Percentiles rank a stretch among this genome's conserved stretches.
Conservation (phyloP, 1,139 yeast species). For the Saccharomyces hybrid region DNA sequence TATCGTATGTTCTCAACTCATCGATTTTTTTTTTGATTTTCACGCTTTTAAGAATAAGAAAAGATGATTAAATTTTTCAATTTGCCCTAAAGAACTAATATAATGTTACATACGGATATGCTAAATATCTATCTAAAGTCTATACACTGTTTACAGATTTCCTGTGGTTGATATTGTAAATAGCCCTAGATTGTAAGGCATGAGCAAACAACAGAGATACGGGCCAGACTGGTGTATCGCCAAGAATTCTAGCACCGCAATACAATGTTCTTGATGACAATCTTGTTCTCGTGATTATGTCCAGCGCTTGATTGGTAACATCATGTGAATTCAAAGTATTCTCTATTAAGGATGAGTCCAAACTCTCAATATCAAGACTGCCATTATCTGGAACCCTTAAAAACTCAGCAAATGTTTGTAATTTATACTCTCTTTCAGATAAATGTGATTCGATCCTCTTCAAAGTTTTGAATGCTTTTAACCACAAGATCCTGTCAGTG, state of each 20-base stretch:
- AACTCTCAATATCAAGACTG: constrained; percentile 43
- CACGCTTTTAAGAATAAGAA: neutral
- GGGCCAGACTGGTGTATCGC: constrained; percentile 83
- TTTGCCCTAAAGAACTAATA: neutral
- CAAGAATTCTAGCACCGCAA: constrained; percentile 63
- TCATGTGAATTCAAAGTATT: constrained; percentile 38
- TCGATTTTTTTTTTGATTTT: neutral
- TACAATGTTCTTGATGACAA: constrained; percentile 52
- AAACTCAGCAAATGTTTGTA: constrained; percentile 45
- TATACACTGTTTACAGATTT: neutral
- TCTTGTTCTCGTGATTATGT: constrained; percentile 40
- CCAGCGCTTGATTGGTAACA: constrained; percentile 37
- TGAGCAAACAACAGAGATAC: constrained; percentile 68
- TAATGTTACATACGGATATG: neutral
- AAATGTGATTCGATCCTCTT: constrained; percentile 51
- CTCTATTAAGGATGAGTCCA: constrained; percentile 40
- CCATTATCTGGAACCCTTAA: constrained; percentile 48
- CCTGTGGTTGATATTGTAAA: constrained; percentile 22
- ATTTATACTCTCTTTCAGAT: constrained; percentile 38
- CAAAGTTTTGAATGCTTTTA: constrained; percentile 36
- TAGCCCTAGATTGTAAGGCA: constrained; percentile 62
- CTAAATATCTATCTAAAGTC: neutral
- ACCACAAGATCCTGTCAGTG: constrained; percentile 35
- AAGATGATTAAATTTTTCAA: neutral
- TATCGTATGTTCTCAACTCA: neutral